These are phyloP conservation scores for Candida sithepensis DNA, from an alignment of 805 yeast genomes.

Conservation along the genomic window DNA sequence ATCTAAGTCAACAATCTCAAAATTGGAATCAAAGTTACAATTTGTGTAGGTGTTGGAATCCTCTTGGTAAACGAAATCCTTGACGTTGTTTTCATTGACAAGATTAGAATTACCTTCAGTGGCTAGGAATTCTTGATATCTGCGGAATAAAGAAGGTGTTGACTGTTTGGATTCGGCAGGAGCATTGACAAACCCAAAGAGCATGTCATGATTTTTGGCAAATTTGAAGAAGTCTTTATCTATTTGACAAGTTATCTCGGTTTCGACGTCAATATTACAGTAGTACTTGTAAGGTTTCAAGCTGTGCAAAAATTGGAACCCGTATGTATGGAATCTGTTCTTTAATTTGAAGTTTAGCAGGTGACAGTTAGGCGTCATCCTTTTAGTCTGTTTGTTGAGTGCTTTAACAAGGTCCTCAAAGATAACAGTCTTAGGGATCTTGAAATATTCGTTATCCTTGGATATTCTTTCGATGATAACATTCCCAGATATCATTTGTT, in stretches of 20 bases:
- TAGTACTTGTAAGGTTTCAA: slow-evolving; percentile 47
- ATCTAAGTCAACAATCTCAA: slow-evolving; percentile 51
- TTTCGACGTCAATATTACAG: slow-evolving; percentile 57
- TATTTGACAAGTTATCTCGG: slow-evolving; percentile 51
- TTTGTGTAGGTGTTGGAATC: slow-evolving; percentile 10
- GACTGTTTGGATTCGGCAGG: slow-evolving; percentile 23
- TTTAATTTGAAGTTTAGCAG: slow-evolving; percentile 47
- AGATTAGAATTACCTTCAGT: slow-evolving; percentile 13
- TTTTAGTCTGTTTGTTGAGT: slow-evolving; percentile 31
- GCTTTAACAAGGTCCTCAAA: slow-evolving; percentile 46
- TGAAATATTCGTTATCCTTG: slow-evolving; percentile 44
- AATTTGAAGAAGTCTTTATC: slow-evolving; percentile 48
- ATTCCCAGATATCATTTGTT: slow-evolving; percentile 63
- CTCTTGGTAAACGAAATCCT: slow-evolving; percentile 9
- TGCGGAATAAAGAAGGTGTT: slow-evolving; percentile 35
- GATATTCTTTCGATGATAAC: slow-evolving; percentile 71
- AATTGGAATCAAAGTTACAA: slow-evolving; percentile 62
- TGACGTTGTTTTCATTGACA: slow-evolving; percentile 31
- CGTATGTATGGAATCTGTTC: slow-evolving; percentile 50
- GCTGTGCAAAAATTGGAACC: slow-evolving; percentile 41
- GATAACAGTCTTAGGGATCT: slow-evolving; percentile 67
- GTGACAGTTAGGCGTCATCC: slow-evolving; percentile 26
- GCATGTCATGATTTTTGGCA: slow-evolving; percentile 36
- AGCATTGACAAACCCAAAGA: slow-evolving; percentile 41
- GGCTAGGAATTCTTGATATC: slow-evolving; percentile 40